Evolutionary conservation across 805 yeast genomes (phyloP).

Genomic region (Teunomyces lycoperdinae): DNA sequence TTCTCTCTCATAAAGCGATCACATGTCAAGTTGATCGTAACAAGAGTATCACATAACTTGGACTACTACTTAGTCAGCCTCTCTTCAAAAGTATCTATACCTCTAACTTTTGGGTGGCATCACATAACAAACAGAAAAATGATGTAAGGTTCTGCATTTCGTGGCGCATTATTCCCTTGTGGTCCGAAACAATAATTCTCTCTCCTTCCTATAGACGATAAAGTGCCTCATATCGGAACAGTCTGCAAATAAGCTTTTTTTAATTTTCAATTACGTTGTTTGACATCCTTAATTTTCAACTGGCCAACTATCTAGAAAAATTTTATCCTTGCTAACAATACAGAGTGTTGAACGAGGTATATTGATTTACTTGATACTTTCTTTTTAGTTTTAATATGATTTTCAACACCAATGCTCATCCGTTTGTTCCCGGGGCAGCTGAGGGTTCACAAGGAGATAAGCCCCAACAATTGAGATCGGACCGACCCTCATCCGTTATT

Average conservation of each 20-base stretch:
- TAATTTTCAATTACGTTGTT: not conserved
- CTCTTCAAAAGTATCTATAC: too few relatives aligned
- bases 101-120: not conserved
- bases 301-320: not conserved
- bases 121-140: not conserved
- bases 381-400: not conserved
- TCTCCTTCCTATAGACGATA: not conserved
- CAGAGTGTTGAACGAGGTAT: not conserved
- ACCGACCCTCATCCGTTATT: not conserved
- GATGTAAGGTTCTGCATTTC: not conserved
- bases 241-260: not conserved
- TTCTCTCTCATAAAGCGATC: not conserved
- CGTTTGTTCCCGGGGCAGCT: conserved; percentile 3
- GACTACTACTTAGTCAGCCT: too few relatives aligned
- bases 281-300: conserved; percentile 2
- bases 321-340: not conserved
- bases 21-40: too few relatives aligned
- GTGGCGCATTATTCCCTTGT: not conserved
- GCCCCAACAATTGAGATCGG: not conserved
- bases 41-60: too few relatives aligned
- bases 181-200: not conserved
- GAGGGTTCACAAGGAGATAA: not conserved
- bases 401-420: conserved; percentile 3
- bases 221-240: not conserved
- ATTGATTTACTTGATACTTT: not conserved